Evolutionary conservation across 768 basidiomycete genomes (phyloP).

Genomic region (Lactarius sanguifluus): DNA sequence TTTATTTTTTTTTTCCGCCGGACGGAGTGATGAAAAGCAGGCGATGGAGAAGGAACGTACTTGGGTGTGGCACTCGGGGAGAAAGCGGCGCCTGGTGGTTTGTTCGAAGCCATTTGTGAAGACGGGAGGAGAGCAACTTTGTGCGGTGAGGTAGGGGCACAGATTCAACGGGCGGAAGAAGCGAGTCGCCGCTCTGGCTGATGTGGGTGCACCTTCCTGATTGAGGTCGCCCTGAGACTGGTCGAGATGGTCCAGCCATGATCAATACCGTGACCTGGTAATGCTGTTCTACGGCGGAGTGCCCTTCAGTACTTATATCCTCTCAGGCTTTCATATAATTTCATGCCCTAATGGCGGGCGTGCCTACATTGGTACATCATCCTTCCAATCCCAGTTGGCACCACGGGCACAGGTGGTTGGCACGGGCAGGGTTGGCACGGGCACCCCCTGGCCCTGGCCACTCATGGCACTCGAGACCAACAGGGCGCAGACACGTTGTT

Average conservation of each 20-base stretch:
- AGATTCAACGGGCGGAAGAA: background rate
- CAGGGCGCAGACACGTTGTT: conserved; percentile 1
- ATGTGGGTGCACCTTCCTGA: background rate
- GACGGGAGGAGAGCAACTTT: background rate
- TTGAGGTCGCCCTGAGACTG: background rate
- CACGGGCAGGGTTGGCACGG: background rate
- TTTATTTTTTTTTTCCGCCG: background rate
- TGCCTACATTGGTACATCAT: background rate
- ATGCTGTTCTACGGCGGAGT: background rate
- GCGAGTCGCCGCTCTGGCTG: background rate
- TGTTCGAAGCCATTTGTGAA: conserved; percentile 14
- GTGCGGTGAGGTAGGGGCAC: background rate
- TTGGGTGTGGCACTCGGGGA: conserved; percentile 18
- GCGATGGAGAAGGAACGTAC: conserved; percentile 5
- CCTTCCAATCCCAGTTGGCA: background rate
- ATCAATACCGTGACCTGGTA: background rate
- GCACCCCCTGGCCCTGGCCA: background rate
- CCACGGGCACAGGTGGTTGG: background rate
- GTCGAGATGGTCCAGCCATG: background rate
- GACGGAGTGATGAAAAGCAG: background rate
- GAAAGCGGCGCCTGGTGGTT: conserved; percentile 6
- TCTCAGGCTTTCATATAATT: background rate
- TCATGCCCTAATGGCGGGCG: background rate
- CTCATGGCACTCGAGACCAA: background rate
- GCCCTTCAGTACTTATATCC: background rate